Evolutionary conservation across 1,284 basidiomycete genomes (phyloP), one percentile per base, ranked within the genome.

Genomic region (Cryptococcus deneoformans): DNA sequence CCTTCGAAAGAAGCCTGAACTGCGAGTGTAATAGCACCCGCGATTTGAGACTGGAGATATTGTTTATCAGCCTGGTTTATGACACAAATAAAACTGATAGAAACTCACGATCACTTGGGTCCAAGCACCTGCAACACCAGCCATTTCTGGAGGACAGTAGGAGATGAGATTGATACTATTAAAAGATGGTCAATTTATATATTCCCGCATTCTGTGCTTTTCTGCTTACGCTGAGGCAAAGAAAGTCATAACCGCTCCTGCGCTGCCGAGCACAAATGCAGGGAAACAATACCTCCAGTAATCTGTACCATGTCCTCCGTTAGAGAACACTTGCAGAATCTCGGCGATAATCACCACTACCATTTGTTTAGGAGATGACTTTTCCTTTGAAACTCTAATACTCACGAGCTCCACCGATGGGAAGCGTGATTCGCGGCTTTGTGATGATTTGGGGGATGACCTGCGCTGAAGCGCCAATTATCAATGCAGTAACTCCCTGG

Each of bases 251-350:
- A 68, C 61, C 6, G 68, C 64, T 38, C 67, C 70, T 5, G 58
- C 54, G 14, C 49, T 59, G 16, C 66, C 67, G 39, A 69, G 20
- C 37, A 68, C 40, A 58, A 63, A 71, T 5, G 61, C 70, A 6
- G 71, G 71, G 62, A 77, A 75, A 48, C 61, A 59, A 57, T 57
- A 73, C 39, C 57, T 57, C 75, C 75, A 77, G 62, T 77, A 77
- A 53, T 73, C 64, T 43, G 55, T 66, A 4, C 71, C 71, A 5
- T 52, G 46, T 14, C 72, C 75, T 35, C 75, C 75, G 53, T 72
- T 60, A 0, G 69, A 71, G 59, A 60, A 71, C 29, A 71, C 60
- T 46, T 65, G 64, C 20, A 73, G 65, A 3, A 71, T 37, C 44
- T 69, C 63, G 24, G 59, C 63, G 35, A 54, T 55, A 52, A 70